These are phyloP conservation scores for Penicillium sp. DNA, from an alignment of 2,329 filamentous ascomycete species.

Conservation along the genomic window DNA sequence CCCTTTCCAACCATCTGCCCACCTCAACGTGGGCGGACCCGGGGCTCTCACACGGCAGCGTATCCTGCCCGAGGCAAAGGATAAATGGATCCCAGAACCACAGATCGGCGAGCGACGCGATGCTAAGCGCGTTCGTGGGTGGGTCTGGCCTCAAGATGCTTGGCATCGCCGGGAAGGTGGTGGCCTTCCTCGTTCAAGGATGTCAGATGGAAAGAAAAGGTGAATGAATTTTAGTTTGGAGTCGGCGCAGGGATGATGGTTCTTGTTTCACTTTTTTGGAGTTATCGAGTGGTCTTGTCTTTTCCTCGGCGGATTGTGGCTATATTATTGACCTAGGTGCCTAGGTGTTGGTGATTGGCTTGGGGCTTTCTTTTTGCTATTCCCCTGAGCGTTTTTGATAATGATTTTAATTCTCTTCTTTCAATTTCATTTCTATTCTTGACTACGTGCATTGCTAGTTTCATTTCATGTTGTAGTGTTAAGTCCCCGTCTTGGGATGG, in stretches of 20 bases:
- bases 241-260: not conserved
- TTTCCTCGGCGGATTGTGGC: slow-evolving; percentile 1
- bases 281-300: not conserved
- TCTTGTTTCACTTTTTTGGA: not conserved
- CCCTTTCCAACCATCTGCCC: slow-evolving; percentile 55
- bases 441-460: not conserved
- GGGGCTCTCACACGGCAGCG: slow-evolving; percentile 57
- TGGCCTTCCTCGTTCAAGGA: slow-evolving; percentile 28
- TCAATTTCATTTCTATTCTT: not conserved
- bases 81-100: slow-evolving; percentile 62
- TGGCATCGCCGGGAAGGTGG: slow-evolving; percentile 57
- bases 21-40: slow-evolving; percentile 60
- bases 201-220: slow-evolving; percentile 26
- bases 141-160: slow-evolving; percentile 62
- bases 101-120: slow-evolving; percentile 60
- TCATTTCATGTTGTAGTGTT: not conserved
- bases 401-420: slow-evolving; percentile 4
- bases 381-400: slow-evolving; percentile 1
- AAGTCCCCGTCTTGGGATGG: not conserved
- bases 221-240: slow-evolving; percentile 24
- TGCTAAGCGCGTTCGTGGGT: slow-evolving; percentile 59
- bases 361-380: not conserved
- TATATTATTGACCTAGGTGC: slow-evolving; percentile 6
- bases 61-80: slow-evolving; percentile 52
- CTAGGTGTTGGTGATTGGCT: not conserved